Conservation (phyloP, 129 eudicot species). For the Daucus carota region DNA sequence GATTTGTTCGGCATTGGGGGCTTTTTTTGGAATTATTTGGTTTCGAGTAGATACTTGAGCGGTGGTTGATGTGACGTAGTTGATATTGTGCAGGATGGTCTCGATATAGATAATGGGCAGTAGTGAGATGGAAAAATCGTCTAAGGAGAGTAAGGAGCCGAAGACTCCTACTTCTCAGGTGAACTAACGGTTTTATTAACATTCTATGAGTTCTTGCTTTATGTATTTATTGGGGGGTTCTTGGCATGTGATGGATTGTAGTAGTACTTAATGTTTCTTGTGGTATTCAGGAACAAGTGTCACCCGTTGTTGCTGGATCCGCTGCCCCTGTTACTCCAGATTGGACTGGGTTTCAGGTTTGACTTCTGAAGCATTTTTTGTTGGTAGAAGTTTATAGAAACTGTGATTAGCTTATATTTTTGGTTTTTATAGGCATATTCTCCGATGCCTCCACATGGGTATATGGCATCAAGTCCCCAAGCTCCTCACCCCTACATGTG, state of each 20-base stretch:
- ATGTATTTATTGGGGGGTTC: neutral
- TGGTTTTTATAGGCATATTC: slow-evolving; percentile 70
- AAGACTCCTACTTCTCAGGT: slow-evolving; percentile 64
- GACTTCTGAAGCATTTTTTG: slow-evolving; percentile 7
- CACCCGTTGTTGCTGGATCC: slow-evolving; percentile 32
- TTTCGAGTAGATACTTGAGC: neutral
- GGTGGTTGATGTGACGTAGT: neutral
- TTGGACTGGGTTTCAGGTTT: slow-evolving; percentile 86
- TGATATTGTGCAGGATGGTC: slow-evolving; percentile 35
- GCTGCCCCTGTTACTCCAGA: slow-evolving; percentile 49
- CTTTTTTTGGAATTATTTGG: neutral
- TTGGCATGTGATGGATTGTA: neutral
- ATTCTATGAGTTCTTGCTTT: neutral
- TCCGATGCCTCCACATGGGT: slow-evolving; percentile 90
- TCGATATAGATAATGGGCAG: slow-evolving; percentile 64
- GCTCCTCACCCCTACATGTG: slow-evolving; percentile 75
- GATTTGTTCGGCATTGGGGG: neutral
- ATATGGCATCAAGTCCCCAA: slow-evolving; percentile 69
- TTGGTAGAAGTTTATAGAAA: neutral
- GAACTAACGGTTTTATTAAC: neutral
- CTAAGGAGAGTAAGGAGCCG: slow-evolving; percentile 57
- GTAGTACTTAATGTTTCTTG: slow-evolving; percentile 1
- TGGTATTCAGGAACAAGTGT: slow-evolving; percentile 48
- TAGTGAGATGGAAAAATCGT: slow-evolving; percentile 60
- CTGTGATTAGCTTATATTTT: neutral